Base-by-base conservation (phyloP, 2,329 filamentous ascomycete species). In the Colletotrichum sublineola region DNA sequence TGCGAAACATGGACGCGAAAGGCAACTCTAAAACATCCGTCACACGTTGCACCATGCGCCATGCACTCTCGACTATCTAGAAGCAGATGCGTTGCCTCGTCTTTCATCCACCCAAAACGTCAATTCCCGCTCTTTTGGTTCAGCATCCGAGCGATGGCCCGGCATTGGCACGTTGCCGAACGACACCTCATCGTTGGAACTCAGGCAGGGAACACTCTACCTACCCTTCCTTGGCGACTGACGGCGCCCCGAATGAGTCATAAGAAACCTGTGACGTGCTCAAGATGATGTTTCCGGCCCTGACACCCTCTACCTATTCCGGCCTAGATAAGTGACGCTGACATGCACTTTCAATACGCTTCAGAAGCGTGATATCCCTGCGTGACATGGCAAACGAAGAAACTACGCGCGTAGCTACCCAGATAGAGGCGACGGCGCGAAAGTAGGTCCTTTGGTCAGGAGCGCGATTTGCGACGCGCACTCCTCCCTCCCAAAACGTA, bases 1-100 rank as follows among this genome's bases (percentile, higher is more conserved):
- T 67, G 29, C 66, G 66, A 72, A 72, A 72, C 70, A 57, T 33
- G 70, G 55, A 69, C 60, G 61, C 66, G 60, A 61, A 69, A 60
- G 66, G 60, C 55, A 46, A 67, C 57, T 33, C 50, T 48, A 29
- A 40, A 55, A 8, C 24, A 40, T 24, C 38, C 50, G 62, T 31
- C 44, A 57, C 57, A 44, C 50, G 63, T 52, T 62, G 42, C 68
- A 58, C 14, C 63, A 44, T 57, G 57, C 48, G 58, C 50, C 65
- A 38, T 29, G 48, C 20, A 38, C 48, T 8, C 56, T 52, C 15
- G 55, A 24, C 42, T 62, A 24, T 24, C 24, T 24, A 40, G 29
- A 55, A 42, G 53, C 53, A 57, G 50, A 55, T 46, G 69, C 53
- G 15, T 18, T 46, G 5, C 46, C 29, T 50, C 44, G 15, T 24